Evolutionary conservation across 768 basidiomycete genomes (phyloP).

Genomic region (Guyanaporus albipodus): DNA sequence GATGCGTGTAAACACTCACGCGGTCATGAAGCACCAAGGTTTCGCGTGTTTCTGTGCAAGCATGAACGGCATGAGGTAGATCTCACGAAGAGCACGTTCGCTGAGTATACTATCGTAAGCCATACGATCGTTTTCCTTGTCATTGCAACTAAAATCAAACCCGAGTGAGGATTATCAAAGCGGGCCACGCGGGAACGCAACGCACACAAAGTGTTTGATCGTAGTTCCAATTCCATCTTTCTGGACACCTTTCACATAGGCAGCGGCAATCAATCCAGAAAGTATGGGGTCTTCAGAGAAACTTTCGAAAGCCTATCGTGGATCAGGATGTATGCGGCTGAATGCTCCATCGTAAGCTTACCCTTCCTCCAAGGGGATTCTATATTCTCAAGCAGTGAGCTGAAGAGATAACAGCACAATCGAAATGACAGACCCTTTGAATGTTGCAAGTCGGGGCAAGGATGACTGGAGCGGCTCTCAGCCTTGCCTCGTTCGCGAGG

Average conservation of each 20-base stretch:
- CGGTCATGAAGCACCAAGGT: slow-evolving; percentile 60
- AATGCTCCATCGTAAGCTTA: slow-evolving; percentile 25
- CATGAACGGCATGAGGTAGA: slow-evolving; percentile 63
- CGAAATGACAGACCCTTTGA: slow-evolving; percentile 53
- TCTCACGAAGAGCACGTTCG: slow-evolving; percentile 51
- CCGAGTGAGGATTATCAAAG: not conserved
- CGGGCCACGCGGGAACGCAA: not conserved
- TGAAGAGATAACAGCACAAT: too few relatives aligned
- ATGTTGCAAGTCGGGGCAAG: slow-evolving; percentile 85
- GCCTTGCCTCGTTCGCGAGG: slow-evolving; percentile 68
- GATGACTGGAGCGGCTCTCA: slow-evolving; percentile 62
- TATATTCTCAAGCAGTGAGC: slow-evolving; percentile 20
- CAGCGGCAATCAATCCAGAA: slow-evolving; percentile 64
- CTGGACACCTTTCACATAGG: slow-evolving; percentile 77
- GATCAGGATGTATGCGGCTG: slow-evolving; percentile 7
- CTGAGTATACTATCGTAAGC: slow-evolving; percentile 52
- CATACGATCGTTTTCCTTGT: slow-evolving; percentile 76
- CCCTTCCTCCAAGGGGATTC: slow-evolving; percentile 70
- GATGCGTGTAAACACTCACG: too few relatives aligned
- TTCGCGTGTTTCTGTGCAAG: slow-evolving; percentile 47
- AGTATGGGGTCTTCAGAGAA: slow-evolving; percentile 78
- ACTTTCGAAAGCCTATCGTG: slow-evolving; percentile 61
- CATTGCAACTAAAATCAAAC: slow-evolving; percentile 56
- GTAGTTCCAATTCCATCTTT: slow-evolving; percentile 68
- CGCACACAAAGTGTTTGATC: slow-evolving; percentile 82